Conservation (phyloP, 78 protist genomes). For the Emiliania huxleyi region DNA sequence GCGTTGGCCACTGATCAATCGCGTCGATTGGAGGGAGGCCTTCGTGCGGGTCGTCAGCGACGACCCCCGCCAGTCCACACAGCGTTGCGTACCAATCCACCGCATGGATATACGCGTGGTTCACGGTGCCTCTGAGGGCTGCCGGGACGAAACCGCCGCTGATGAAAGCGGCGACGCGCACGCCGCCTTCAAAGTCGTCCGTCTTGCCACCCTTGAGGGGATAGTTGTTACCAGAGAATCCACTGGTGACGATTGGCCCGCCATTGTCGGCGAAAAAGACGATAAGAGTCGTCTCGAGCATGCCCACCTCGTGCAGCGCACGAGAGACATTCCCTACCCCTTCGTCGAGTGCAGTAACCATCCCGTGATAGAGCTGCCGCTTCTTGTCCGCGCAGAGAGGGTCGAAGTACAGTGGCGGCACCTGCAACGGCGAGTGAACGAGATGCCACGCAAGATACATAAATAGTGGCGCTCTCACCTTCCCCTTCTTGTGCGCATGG, state of each 20-base stretch:
- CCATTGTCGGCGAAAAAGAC: constrained; percentile 51
- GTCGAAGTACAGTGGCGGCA: too few species aligned
- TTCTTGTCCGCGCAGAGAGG: too few species aligned
- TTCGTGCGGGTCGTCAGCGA: background rate
- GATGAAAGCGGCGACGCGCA: constrained; percentile 30
- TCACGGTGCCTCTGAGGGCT: background rate
- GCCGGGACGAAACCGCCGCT: constrained; percentile 47
- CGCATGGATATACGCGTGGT: background rate
- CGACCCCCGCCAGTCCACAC: constrained; percentile 31
- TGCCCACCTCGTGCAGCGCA: background rate
- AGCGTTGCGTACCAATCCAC: constrained; percentile 56
- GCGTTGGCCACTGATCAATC: too few species aligned
- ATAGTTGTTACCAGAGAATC: constrained; percentile 30
- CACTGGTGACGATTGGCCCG: background rate
- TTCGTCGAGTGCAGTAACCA: background rate
- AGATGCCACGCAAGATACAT: background rate
- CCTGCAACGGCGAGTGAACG: background rate
- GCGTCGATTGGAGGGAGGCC: constrained; percentile 39
- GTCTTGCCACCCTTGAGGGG: constrained; percentile 53
- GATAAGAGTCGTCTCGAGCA: constrained; percentile 51
- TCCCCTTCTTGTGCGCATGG: too few species aligned
- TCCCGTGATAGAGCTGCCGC: background rate
- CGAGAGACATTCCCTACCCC: background rate
- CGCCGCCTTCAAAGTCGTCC: constrained; percentile 36
- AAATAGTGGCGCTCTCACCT: too few species aligned